Base-by-base conservation (phyloP, 345 rosid genomes). In the Excoecaria cochinchinensis region DNA sequence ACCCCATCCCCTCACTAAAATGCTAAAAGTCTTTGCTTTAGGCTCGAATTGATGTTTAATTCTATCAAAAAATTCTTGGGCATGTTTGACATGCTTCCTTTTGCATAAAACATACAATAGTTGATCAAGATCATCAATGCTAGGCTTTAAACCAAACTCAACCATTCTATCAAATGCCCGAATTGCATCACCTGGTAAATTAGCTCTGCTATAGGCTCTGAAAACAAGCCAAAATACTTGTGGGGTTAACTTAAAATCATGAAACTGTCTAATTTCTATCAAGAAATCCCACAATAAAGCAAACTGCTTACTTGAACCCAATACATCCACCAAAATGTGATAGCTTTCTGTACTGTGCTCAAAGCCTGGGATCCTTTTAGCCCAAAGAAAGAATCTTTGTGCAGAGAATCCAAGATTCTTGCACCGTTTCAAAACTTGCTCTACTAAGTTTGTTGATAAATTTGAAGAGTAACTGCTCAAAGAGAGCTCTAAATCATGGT, bases 301-400 rank as follows among this genome's bases (percentile, higher is more conserved):
- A 21, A 91, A 92, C 67, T 89, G 93, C 53, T 77, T 85, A 79
- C 89, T 83, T 56, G 89, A 73, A 47, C 94, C 94, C 25, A 92
- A 68, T n/a, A 90, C 74, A 69, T 91, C 94, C 10, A 92, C 88
- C 85, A 95, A 81, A 85, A 90, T 86, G 79, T 81, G 88, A 69
- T 86, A 82, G 82, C 93, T 92, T 39, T 81, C 84, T 8, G 44
- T 69, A 65, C 89, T 92, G 72, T 83, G 97, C 74, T 80, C 76
- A 46, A 94, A 90, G 58, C 87, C 85, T 22, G 91, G 90, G 67
- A 86, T 74, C 44, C 71, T 73, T 70, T 88, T 82, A n/a, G 98
- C 92, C 98, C 97, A 94, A 0, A 94, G 88, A 60, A 94, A 94
- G 89, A 94, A 90, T 44, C 97, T 85, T 74, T 94, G 98, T 38